phyloP scores from a whole-genome alignment of 2,329 filamentous ascomycete species.

The Teratosphaeria gauchensis region DNA sequence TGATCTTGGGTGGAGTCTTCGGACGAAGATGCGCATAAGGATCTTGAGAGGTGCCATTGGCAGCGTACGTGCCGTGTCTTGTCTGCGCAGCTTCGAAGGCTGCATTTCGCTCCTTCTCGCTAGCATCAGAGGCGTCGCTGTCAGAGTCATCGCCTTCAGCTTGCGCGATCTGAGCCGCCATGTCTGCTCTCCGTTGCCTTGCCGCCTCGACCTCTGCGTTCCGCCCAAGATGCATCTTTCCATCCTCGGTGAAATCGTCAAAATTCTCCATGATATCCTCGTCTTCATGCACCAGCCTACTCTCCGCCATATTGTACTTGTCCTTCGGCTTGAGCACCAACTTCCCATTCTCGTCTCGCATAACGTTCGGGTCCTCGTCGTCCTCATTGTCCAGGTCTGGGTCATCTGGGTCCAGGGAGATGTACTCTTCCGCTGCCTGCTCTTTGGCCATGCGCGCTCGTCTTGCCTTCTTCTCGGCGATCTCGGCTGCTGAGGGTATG shows the following conservation, averaged over 20 bases:
- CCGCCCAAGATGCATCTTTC: conserved; percentile 64
- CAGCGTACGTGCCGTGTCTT: conserved; percentile 67
- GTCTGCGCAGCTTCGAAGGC: conserved; percentile 86
- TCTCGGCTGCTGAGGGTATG: conserved; percentile 76
- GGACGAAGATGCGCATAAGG: conserved; percentile 29
- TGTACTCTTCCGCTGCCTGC: conserved; percentile 46
- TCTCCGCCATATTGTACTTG: conserved; percentile 48
- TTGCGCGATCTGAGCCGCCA: conserved; percentile 71
- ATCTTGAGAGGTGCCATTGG: conserved; percentile 9
- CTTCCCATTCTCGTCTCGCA: conserved; percentile 31
- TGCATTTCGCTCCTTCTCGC: conserved; percentile 54
- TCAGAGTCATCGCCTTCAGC: conserved; percentile 36
- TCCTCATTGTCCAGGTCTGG: conserved; percentile 35
- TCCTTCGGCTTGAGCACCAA: conserved; percentile 41
- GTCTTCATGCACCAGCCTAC: conserved; percentile 62
- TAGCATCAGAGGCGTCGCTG: conserved; percentile 53
- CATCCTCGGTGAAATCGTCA: conserved; percentile 67
- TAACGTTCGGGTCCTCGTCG: conserved; percentile 29
- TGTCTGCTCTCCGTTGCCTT: conserved; percentile 55
- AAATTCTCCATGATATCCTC: conserved; percentile 91
- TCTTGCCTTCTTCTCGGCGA: conserved; percentile 82
- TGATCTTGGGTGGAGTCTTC: conserved; percentile 62
- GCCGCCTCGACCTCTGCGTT: conserved; percentile 66
- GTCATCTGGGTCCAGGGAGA: conserved; percentile 54
- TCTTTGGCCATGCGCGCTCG: conserved; percentile 71